phyloP scores from a whole-genome alignment of 2,329 filamentous ascomycete genomes.

The Aschersonia sp. region DNA sequence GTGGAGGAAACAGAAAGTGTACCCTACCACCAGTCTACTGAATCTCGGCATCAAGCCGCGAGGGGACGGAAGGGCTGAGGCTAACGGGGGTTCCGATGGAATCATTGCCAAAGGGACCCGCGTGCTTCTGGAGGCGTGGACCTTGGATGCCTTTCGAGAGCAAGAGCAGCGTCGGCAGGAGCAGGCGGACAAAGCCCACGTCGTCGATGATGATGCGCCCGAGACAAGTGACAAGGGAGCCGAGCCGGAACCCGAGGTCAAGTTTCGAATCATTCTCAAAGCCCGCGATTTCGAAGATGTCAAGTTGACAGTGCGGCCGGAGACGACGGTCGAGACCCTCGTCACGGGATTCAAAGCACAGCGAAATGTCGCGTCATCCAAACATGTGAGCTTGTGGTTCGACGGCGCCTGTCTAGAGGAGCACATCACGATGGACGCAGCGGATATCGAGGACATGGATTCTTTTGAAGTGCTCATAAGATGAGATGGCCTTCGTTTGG shows the following conservation, averaged over 20 bases:
- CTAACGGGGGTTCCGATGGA: conserved; percentile 23
- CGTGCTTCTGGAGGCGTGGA: conserved; percentile 69
- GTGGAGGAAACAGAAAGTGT: conserved; percentile 61
- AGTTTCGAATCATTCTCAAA: conserved; percentile 38
- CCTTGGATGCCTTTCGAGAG: conserved; percentile 41
- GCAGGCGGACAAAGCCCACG: conserved; percentile 25
- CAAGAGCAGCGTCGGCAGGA: conserved; percentile 29
- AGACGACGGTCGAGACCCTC: conserved; percentile 48
- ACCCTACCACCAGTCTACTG: conserved; percentile 58
- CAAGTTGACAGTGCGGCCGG: conserved; percentile 34
- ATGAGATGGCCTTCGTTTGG: not conserved
- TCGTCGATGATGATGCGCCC: conserved; percentile 15
- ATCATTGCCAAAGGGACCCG: conserved; percentile 36
- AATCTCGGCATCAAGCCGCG: conserved; percentile 46
- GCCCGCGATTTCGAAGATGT: conserved; percentile 34
- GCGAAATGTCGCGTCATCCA: conserved; percentile 33
- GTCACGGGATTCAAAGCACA: conserved; percentile 44
- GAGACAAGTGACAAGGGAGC: conserved; percentile 8
- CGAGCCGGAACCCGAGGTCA: conserved; percentile 14
- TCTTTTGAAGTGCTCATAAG: conserved; percentile 56
- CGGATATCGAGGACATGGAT: conserved; percentile 64
- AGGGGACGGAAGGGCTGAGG: conserved; percentile 25
- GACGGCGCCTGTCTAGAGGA: conserved; percentile 61
- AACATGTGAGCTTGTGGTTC: conserved; percentile 49
- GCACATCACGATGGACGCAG: conserved; percentile 43